phyloP scores from a whole-genome alignment of 1,284 basidiomycete species.

The Ceratobasidium sp. region DNA sequence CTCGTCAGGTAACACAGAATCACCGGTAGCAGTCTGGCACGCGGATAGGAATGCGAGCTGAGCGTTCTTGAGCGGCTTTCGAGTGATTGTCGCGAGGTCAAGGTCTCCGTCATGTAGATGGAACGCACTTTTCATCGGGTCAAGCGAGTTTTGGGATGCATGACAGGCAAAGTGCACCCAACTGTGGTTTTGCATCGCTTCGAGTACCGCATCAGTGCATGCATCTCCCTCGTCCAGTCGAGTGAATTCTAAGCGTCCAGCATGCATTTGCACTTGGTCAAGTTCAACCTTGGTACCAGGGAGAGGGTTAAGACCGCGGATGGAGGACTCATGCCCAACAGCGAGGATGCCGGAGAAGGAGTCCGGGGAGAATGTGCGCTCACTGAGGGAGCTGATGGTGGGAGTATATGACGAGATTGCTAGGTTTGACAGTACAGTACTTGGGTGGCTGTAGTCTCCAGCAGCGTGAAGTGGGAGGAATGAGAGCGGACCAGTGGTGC shows the following conservation, averaged over 20 bases:
- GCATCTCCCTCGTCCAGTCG: background rate
- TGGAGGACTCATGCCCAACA: background rate
- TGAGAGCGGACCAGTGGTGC: conserved; percentile 15
- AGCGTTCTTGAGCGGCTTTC: too few relatives aligned
- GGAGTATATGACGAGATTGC: conserved; percentile 16
- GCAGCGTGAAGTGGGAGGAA: conserved; percentile 19
- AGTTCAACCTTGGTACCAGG: conserved; percentile 1
- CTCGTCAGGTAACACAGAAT: background rate
- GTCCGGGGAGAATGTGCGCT: too few relatives aligned
- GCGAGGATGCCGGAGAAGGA: background rate
- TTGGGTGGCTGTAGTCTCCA: background rate
- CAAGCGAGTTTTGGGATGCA: background rate
- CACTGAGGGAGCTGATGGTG: background rate
- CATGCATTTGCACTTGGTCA: background rate
- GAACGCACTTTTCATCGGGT: too few relatives aligned
- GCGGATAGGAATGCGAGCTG: too few relatives aligned
- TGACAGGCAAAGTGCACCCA: conserved; percentile 12
- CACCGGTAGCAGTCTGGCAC: conserved; percentile 15
- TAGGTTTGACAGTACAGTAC: background rate
- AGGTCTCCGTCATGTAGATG: too few relatives aligned
- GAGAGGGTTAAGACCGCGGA: background rate
- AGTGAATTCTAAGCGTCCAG: background rate
- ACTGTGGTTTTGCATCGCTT: background rate
- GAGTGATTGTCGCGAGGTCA: too few relatives aligned
- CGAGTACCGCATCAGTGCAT: background rate